Base-by-base conservation (phyloP, 75 land plant genomes). In the Sequoiadendron giganteum region DNA sequence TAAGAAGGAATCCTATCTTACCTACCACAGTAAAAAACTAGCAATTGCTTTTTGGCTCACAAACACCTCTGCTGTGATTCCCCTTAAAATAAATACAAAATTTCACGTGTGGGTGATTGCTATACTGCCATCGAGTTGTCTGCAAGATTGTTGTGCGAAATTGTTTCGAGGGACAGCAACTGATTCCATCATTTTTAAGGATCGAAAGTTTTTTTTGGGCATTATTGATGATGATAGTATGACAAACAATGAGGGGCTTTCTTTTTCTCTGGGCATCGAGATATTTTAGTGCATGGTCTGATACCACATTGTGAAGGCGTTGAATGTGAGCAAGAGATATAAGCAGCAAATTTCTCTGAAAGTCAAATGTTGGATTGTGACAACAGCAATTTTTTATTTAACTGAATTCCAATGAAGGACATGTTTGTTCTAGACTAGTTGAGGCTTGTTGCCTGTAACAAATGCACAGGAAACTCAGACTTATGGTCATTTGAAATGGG, bases 1-100 rank as follows among this genome's bases (percentile, higher is more conserved):
- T 36, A 11, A 39, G 7, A 77, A 77, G 80, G 80, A 77, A 39
- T 15, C 3, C 18, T 38, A 77, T 39, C 80, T 77, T 19, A 15
- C 80, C 80, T 77, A 77, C 80, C 80, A 77, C 19, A 77, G 80
- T 77, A 43, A 77, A 77, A 77, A 39, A 19, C 42, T 77, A 18
- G 80, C 80, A 38, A 77, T 36, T 36, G 0, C 38, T 36, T 36
- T 36, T 36, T 36, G 38, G 38, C 38, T 36, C 38, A 36, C 43
- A 42, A 42, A 42, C 1, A 42, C 43, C 43, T 42, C 43, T 3
- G 2, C 4, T 42, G 4, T 3, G 43, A 42, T 42, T 42, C 4
- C 1, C 4, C 4, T 42, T 42, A 42, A 42, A 42, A 42, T 42
- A 42, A 42, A 42, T 1, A 42, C 0, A 42, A 42, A 42, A 42